Percentiles rank a stretch among this genome's conserved stretches.
Conservation (phyloP, 225 moss, liverwort and hornwort species). For the Pleurozium schreberi region DNA sequence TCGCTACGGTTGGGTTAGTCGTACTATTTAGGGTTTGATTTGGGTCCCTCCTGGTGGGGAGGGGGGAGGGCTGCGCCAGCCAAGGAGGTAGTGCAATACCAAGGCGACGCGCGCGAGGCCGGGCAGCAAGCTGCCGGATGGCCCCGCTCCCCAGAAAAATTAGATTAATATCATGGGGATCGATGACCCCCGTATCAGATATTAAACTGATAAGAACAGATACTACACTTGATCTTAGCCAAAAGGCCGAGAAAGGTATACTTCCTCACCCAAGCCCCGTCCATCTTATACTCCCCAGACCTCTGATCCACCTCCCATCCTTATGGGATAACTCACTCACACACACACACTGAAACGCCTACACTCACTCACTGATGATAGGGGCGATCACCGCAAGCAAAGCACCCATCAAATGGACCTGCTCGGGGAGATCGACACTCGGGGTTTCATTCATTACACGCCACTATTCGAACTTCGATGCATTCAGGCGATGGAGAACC, state of each 20-base stretch:
- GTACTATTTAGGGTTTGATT: neutral
- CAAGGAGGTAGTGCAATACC: neutral
- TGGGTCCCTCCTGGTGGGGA: neutral
- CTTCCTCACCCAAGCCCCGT: too few species aligned
- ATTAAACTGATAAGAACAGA: constrained; percentile 58
- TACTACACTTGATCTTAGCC: constrained; percentile 84
- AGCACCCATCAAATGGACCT: neutral
- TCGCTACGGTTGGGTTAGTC: too few species aligned
- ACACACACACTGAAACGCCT: neutral
- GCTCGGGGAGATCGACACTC: neutral
- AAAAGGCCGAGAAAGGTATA: constrained; percentile 69
- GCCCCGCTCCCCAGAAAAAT: neutral
- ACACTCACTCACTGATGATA: too few species aligned
- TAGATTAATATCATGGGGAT: neutral
- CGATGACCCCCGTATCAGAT: neutral
- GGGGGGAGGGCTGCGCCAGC: neutral
- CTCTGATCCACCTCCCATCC: accelerated
- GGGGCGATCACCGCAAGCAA: neutral
- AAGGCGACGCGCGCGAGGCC: neutral
- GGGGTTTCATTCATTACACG: neutral
- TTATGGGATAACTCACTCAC: neutral
- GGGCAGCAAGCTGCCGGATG: neutral
- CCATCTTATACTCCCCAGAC: accelerated
- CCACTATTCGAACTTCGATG: neutral
- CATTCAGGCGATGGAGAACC: constrained; percentile 3